Base-by-base conservation (phyloP, 2,329 filamentous ascomycete genomes). In the Paecilomyces sp. region DNA sequence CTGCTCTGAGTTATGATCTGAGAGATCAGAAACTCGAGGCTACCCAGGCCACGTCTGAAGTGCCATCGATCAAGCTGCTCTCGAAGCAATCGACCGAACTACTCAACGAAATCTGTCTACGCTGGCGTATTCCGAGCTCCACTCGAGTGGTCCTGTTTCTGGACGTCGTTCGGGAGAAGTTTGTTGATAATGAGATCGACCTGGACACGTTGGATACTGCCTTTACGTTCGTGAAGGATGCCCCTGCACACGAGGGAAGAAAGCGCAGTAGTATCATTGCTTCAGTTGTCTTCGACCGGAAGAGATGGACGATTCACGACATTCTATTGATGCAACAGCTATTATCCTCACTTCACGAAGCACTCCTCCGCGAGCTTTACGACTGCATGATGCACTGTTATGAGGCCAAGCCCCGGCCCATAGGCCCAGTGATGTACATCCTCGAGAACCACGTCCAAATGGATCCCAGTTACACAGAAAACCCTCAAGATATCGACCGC, bases 41-140 rank as follows among this genome's bases (percentile, higher is more conserved):
- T 25, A 75, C 76, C 9, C 79, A 79, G 62, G 76, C 77, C 13
- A 78, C 75, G 11, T 78, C 79, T 5, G 82, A 82, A 5, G 66
- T 70, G 1, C 76, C 79, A 8, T 74, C 80, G 1, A 77, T 81
- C 62, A 85, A 82, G 62, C 65, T 88, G 22, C 69, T 88, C 22
- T 94, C 91, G 0, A 90, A 88, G 67, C 85, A 89, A 62, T 94
- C 91, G 1, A 83, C 86, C 55, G 92, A 97, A 59, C 79, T 99
- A 54, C 76, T 99, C 63, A 89, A 88, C 61, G 93, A 97, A 73
- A 82, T 97, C 60, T 90, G 88, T 61, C 79, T 91, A 63, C 86
- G 92, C 68, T 99, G 94, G 94, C 88, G 94, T 56, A 83, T 99
- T 62, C 92, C 93, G 1, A 87, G 88, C 64, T 91, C 88, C 68